phyloP scores from a whole-genome alignment of 805 yeast genomes.

The Yarrowia phangngaensis region DNA sequence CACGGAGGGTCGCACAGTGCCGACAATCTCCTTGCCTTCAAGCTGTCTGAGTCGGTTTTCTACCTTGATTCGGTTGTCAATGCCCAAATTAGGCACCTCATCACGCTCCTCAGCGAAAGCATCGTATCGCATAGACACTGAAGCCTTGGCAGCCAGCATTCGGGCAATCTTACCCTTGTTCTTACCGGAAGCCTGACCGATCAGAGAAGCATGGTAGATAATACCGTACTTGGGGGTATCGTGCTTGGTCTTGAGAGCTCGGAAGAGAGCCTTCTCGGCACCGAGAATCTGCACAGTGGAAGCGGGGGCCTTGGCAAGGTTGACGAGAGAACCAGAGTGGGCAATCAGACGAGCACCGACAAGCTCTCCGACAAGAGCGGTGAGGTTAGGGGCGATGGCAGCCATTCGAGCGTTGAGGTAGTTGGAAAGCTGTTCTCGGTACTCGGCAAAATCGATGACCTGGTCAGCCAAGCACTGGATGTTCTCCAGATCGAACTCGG shows the following conservation, averaged over 20 bases:
- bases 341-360: conserved; percentile 98
- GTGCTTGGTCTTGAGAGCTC: conserved; percentile 94
- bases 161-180: conserved; percentile 99
- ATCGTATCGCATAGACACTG: conserved; percentile 94
- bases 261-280: conserved; percentile 94
- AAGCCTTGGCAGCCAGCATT: conserved; percentile 97
- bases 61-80: conserved; percentile 85
- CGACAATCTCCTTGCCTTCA: conserved; percentile 95
- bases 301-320: conserved; percentile 96
- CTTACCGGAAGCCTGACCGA: conserved; percentile 90
- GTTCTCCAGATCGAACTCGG: conserved; percentile 90
- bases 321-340: conserved; percentile 96
- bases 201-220: conserved; percentile 90
- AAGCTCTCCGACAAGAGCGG: conserved; percentile 96
- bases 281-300: conserved; percentile 97
- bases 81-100: conserved; percentile 90
- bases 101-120: conserved; percentile 90
- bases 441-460: conserved; percentile 86
- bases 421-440: conserved; percentile 76
- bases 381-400: conserved; percentile 94
- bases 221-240: conserved; percentile 96
- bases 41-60: conserved; percentile 90
- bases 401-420: conserved; percentile 95
- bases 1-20: conserved; percentile 64
- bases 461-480: conserved; percentile 88